phyloP scores from a whole-genome alignment of 768 basidiomycete genomes.

The Auriculariales sp. region DNA sequence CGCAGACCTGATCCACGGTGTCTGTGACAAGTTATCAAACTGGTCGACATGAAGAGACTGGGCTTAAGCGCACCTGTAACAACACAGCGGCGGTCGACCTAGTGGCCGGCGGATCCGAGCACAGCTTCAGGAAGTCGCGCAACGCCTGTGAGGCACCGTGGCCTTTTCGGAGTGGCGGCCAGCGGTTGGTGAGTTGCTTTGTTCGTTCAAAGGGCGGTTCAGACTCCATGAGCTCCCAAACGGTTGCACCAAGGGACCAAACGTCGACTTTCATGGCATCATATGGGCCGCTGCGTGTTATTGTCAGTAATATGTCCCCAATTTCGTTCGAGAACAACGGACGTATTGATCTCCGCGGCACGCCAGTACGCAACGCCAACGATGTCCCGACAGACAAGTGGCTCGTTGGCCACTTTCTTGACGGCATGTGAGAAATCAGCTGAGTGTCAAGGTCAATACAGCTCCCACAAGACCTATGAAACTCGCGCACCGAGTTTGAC shows the following conservation, averaged over 20 bases:
- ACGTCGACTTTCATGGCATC: slow-evolving; percentile 62
- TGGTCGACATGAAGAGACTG: background rate
- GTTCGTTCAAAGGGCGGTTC: slow-evolving; percentile 54
- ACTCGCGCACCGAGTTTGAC: slow-evolving; percentile 54
- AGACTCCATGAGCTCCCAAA: slow-evolving; percentile 70
- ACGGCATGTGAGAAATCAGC: slow-evolving; percentile 76
- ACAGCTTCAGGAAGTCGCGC: slow-evolving; percentile 56
- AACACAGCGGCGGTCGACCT: slow-evolving; percentile 46
- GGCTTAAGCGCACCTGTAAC: slow-evolving; percentile 31
- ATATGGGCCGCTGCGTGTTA: slow-evolving; percentile 43
- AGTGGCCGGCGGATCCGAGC: slow-evolving; percentile 41
- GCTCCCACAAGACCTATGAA: background rate
- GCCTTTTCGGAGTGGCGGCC: slow-evolving; percentile 47
- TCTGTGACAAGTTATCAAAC: background rate
- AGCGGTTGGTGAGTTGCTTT: slow-evolving; percentile 35
- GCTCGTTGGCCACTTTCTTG: slow-evolving; percentile 30
- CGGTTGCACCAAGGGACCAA: slow-evolving; percentile 72
- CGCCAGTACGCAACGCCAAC: slow-evolving; percentile 77
- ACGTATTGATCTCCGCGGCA: slow-evolving; percentile 19
- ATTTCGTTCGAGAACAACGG: background rate
- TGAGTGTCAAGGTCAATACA: slow-evolving; percentile 13
- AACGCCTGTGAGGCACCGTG: slow-evolving; percentile 51
- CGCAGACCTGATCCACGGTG: background rate
- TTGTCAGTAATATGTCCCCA: background rate
- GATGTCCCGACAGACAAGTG: slow-evolving; percentile 36